These are phyloP conservation scores for Drosera spatulata DNA, from an alignment of 179 eudicot species.

Conservation along the genomic window DNA sequence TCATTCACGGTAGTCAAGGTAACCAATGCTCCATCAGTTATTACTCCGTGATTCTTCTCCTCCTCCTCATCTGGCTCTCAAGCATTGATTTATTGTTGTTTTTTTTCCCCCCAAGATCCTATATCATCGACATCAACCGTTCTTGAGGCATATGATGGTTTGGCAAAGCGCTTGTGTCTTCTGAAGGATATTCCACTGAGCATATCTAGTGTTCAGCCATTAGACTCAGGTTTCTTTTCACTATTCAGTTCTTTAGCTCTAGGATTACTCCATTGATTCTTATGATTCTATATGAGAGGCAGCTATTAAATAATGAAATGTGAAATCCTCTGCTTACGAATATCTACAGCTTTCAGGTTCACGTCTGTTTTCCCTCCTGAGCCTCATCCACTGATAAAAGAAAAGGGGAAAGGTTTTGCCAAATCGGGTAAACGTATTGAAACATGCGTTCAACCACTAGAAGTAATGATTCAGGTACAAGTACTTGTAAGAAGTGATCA, in stretches of 20 bases:
- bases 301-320: no score
- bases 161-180: constrained; percentile 67
- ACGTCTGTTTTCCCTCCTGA: constrained; percentile 80
- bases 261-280: no score
- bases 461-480: constrained; percentile 81
- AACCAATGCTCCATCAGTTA: background rate
- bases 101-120: no score
- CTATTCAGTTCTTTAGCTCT: no score
- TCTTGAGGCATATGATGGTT: constrained; percentile 51
- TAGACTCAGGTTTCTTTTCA: constrained; percentile 97
- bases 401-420: constrained; percentile 17
- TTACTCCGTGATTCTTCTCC: background rate
- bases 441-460: constrained; percentile 70
- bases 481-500: background rate
- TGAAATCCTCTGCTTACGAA: constrained; percentile 17
- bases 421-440: constrained; percentile 34
- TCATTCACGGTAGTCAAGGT: constrained; percentile 57
- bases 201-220: constrained; percentile 86
- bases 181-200: constrained; percentile 76
- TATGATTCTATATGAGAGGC: no score
- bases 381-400: constrained; percentile 75
- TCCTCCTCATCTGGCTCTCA: constrained; percentile 1
- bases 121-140: constrained; percentile 40
- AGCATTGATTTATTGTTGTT: no score
- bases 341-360: constrained; percentile 71